Conservation (phyloP, 23 red algal genomes). For the Gracilaria vermiculophylla region DNA sequence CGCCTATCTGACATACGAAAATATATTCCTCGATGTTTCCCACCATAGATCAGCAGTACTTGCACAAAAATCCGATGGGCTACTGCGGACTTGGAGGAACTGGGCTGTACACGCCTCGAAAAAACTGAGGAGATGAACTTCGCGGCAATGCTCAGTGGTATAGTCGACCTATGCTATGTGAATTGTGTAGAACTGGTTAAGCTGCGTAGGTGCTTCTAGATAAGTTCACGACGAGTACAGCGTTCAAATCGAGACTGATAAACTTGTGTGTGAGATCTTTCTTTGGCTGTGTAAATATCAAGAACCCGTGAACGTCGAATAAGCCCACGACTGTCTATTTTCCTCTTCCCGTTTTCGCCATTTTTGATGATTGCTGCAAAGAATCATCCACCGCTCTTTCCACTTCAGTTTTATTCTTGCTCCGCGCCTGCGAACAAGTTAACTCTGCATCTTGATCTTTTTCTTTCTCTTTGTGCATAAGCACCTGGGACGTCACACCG, state of each 20-base stretch:
- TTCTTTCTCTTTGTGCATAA: background rate
- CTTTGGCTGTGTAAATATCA: too few relatives aligned
- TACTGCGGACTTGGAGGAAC: conserved; percentile 78
- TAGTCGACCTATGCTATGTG: too few relatives aligned
- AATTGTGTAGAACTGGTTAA: too few relatives aligned
- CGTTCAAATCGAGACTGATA: background rate
- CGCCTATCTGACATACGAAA: background rate
- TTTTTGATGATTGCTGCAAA: background rate
- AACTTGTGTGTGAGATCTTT: too few relatives aligned
- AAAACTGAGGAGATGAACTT: background rate
- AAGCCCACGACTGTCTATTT: background rate
- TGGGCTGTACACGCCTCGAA: conserved; percentile 56
- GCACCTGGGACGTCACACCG: background rate
- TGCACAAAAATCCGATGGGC: conserved; percentile 83
- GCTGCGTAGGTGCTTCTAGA: background rate
- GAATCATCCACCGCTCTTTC: background rate
- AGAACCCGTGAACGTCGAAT: background rate
- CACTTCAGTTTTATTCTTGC: background rate
- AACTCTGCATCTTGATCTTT: background rate
- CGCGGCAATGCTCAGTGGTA: background rate
- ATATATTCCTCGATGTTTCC: background rate
- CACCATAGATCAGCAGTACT: conserved; percentile 84
- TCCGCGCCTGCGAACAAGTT: background rate
- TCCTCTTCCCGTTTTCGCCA: background rate
- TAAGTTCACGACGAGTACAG: background rate